Percentiles rank a stretch among this genome's conserved stretches.
These are phyloP conservation scores for Flaveria trinervia DNA, from an alignment of 129 eudicot species.

Conservation along the genomic window DNA sequence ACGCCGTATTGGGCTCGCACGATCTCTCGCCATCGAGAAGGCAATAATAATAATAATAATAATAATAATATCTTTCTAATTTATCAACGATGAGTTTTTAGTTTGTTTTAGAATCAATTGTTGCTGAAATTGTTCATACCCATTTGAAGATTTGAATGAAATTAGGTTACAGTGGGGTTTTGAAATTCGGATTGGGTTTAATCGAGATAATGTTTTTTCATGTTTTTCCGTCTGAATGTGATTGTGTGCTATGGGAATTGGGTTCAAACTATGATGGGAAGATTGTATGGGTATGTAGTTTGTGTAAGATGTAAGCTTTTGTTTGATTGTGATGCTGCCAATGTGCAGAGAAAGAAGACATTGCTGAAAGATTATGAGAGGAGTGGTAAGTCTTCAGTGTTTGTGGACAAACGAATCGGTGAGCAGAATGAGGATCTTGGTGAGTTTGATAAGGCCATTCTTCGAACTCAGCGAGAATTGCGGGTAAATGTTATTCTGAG, in stretches of 20 bases:
- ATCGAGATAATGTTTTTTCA: slow-evolving; percentile 8
- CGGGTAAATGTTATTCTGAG: slow-evolving; percentile 51
- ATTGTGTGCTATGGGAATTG: not conserved
- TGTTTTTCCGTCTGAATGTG: not conserved
- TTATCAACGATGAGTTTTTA: not conserved
- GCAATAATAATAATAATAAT: slow-evolving; percentile 23
- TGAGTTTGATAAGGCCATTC: slow-evolving; percentile 86
- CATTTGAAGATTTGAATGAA: not conserved
- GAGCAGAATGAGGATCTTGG: slow-evolving; percentile 82
- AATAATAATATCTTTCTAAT: not conserved
- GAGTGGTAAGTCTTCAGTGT: slow-evolving; percentile 76
- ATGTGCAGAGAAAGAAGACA: slow-evolving; percentile 83
- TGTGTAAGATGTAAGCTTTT: not conserved
- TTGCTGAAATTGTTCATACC: not conserved
- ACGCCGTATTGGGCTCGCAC: slow-evolving; percentile 89
- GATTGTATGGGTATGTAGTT: not conserved
- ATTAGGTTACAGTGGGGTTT: not conserved
- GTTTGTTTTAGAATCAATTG: not conserved
- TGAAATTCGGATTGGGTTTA: not conserved
- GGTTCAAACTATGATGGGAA: not conserved
- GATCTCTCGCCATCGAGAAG: slow-evolving; percentile 81
- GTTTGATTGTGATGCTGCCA: slow-evolving; percentile 24
- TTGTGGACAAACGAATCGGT: slow-evolving; percentile 92
- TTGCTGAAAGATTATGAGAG: slow-evolving; percentile 79
- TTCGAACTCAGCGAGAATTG: slow-evolving; percentile 87